Base-by-base conservation (phyloP, 192 early-diverging fungal species). In the Coemansia sp. region DNA sequence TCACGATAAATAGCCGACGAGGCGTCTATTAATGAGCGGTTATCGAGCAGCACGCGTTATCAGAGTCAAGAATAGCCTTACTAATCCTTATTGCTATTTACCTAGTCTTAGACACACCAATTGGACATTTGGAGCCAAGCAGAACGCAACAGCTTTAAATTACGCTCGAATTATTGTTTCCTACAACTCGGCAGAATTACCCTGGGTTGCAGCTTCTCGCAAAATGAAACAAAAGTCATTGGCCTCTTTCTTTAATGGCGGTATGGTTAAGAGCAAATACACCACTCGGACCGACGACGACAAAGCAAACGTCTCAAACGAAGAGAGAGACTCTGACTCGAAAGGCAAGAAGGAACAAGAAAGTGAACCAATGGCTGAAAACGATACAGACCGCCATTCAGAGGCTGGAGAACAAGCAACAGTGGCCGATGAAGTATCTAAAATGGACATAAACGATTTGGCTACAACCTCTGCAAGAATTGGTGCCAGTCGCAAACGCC, bases 171-270 rank as follows among this genome's bases (percentile, higher is more conserved):
- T 54, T 12, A 2, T 21, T 15, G 52, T 10, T 54, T 12, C 10
- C 3, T 23, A 26, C 19, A 26, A 26, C 26, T 54, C 26, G 21
- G 15, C 52, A 23, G 21, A 9, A 12, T 21, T 8, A 0, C 26
- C 15, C 26, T 23, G 26, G 26, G 23, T 15, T 54, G 15, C 52
- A 54, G 23, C 21, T 54, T 26, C 19, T 59, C 15, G 2, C 56
- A 52, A 37, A 40, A 80, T 75, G 78, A 75, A 80, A 37, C 78
- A 80, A 47, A 63, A 65, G 42, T 66, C 58, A 5, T 42, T 80
- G 16, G 62, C 69, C 9, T 75, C 78, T 9, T 80, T 80, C 43
- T 80, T 80, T 64, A 40, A 63, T 7, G 64, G 69, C 2, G 77
- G 69, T 16, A 77, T 71, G 62, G 43, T 12, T 47, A 77, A 76